Conservation (phyloP, 2,329 filamentous ascomycete genomes). For the Sporothrix variecibatus region DNA sequence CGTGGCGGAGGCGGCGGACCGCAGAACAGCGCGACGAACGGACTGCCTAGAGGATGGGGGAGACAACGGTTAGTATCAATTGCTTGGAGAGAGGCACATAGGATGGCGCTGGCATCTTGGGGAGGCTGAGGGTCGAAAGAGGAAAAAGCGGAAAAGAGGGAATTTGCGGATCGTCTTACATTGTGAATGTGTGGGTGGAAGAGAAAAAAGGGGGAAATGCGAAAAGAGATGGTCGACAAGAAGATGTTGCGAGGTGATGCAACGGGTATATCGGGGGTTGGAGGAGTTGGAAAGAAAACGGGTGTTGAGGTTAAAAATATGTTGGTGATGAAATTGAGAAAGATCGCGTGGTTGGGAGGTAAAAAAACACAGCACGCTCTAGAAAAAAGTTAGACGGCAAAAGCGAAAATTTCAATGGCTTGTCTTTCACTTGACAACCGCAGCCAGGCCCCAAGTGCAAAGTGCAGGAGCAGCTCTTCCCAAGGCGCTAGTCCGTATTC, state of each 20-base stretch:
- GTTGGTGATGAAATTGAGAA: background rate
- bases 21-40: conserved; percentile 39
- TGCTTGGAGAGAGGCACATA: background rate
- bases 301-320: background rate
- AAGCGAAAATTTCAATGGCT: conserved; percentile 19
- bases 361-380: background rate
- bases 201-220: background rate
- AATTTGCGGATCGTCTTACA: conserved; percentile 4
- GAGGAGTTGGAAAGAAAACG: background rate
- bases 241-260: background rate
- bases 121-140: background rate
- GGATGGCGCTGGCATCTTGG: background rate
- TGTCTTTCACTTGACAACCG: background rate
- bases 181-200: conserved; percentile 11
- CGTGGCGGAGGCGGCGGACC: conserved; percentile 39
- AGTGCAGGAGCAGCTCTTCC: background rate
- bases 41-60: conserved; percentile 36
- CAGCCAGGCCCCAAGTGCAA: too few relatives aligned
- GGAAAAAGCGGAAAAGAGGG: background rate
- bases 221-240: background rate
- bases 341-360: conserved; percentile 16
- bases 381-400: conserved; percentile 10
- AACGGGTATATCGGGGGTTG: background rate
- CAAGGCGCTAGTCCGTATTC: background rate
- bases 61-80: background rate